Evolutionary conservation across 2,329 filamentous ascomycete genomes (phyloP).

Genomic region (Fusarium anthophilum): DNA sequence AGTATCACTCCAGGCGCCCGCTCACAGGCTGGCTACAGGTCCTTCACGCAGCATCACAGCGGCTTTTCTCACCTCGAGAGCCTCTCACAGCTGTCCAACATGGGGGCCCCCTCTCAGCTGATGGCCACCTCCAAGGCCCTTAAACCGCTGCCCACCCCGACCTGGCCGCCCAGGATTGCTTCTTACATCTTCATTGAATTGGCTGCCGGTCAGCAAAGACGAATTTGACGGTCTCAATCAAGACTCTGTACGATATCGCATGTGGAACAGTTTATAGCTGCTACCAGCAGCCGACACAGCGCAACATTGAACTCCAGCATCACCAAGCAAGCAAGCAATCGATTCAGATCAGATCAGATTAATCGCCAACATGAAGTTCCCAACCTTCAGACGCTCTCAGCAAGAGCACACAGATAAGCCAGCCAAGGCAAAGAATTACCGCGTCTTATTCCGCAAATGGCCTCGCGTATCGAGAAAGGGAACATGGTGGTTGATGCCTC

Average conservation of each 20-base stretch:
- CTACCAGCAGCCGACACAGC: constrained; percentile 30
- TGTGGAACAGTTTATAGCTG: constrained; percentile 36
- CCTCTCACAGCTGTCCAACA: constrained; percentile 25
- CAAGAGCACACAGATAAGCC: constrained; percentile 28
- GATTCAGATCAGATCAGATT: neutral
- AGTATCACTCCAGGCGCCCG: constrained; percentile 35
- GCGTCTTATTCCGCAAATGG: constrained; percentile 68
- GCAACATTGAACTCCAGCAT: neutral
- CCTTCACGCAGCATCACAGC: constrained; percentile 28
- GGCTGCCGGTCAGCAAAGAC: constrained; percentile 26
- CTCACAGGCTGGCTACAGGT: constrained; percentile 28
- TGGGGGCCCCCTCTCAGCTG: constrained; percentile 19
- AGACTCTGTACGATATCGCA: constrained; percentile 11
- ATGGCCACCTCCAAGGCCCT: constrained; percentile 37
- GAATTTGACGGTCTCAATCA: constrained; percentile 5
- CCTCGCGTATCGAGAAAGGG: constrained; percentile 59
- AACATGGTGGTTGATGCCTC: constrained; percentile 70
- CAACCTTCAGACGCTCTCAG: constrained; percentile 18
- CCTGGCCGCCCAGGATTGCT: constrained; percentile 4
- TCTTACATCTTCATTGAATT: constrained; percentile 16
- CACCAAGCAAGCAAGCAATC: neutral
- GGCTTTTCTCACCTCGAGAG: constrained; percentile 22
- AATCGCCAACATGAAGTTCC: constrained; percentile 38
- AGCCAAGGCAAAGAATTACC: constrained; percentile 50
- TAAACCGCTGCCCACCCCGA: constrained; percentile 43